These are phyloP conservation scores for Calonectria pteridis DNA, from an alignment of 2,329 filamentous ascomycete genomes.

Conservation along the genomic window DNA sequence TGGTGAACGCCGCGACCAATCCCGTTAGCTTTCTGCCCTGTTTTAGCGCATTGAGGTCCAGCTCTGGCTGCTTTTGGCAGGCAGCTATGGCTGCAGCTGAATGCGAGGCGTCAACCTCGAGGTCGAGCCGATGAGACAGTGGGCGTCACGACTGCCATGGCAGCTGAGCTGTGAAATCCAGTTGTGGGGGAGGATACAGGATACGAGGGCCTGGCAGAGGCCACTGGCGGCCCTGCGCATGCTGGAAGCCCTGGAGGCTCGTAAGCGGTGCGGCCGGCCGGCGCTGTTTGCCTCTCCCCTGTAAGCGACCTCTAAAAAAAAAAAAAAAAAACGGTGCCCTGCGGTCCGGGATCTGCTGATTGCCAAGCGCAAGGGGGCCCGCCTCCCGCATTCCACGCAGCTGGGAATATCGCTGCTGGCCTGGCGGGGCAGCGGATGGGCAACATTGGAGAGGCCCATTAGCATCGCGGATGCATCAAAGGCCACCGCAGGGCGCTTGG, in stretches of 20 bases:
- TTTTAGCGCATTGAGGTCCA: not conserved
- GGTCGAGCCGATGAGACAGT: not conserved
- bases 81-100: conserved; percentile 8
- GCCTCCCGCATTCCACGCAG: conserved; percentile 19
- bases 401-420: conserved; percentile 20
- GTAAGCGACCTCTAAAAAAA: conserved; percentile 12
- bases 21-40: not conserved
- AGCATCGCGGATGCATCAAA: conserved; percentile 12
- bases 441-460: conserved; percentile 8
- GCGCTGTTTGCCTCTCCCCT: not conserved
- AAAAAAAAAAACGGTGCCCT: conserved; percentile 6
- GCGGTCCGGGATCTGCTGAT: conserved; percentile 10
- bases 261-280: not conserved
- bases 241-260: not conserved
- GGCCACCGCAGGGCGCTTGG: conserved; percentile 1
- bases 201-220: not conserved
- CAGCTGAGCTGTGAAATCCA: not conserved
- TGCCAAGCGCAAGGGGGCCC: conserved; percentile 11
- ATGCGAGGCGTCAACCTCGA: conserved; percentile 3
- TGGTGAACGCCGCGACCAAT: not conserved
- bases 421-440: conserved; percentile 8
- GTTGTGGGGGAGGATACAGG: not conserved
- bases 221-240: not conserved
- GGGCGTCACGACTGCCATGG: not conserved
- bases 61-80: conserved; percentile 8